Conservation (phyloP, 2,329 filamentous ascomycete species). For the Tetracladium maxilliforme region DNA sequence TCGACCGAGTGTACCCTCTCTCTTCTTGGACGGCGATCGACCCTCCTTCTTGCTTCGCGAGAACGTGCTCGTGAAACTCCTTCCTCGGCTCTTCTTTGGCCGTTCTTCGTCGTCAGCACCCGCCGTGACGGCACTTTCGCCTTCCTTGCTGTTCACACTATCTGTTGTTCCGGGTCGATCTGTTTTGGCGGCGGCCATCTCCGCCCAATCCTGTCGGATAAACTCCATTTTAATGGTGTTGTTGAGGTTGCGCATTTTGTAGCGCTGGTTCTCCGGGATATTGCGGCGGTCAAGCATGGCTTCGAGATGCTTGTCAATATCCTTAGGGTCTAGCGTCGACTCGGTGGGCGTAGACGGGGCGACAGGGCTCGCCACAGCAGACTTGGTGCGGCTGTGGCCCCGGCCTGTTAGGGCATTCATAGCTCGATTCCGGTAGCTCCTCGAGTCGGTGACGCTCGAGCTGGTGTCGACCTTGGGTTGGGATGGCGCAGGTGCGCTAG, state of each 20-base stretch:
- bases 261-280: constrained; percentile 83
- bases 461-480: too few relatives aligned
- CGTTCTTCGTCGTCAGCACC: constrained; percentile 23
- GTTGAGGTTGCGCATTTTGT: constrained; percentile 85
- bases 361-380: too few relatives aligned
- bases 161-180: too few relatives aligned
- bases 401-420: too few relatives aligned
- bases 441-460: too few relatives aligned
- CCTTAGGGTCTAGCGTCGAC: constrained; percentile 29
- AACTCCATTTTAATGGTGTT: constrained; percentile 91
- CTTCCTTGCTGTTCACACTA: constrained; percentile 29
- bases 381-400: too few relatives aligned
- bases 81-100: constrained; percentile 48
- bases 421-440: too few relatives aligned
- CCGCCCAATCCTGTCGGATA: constrained; percentile 74
- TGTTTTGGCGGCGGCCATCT: constrained; percentile 38
- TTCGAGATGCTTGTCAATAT: constrained; percentile 42
- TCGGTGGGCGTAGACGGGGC: constrained; percentile 11
- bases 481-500: too few relatives aligned
- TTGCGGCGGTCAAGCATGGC: constrained; percentile 70
- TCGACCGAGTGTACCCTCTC: constrained; percentile 45
- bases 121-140: constrained; percentile 20
- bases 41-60: constrained; percentile 31
- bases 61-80: constrained; percentile 55
- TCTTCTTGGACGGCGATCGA: constrained; percentile 58